Evolutionary conservation across 139 green algal species (phyloP).

Genomic region (Asterochloris erici): DNA sequence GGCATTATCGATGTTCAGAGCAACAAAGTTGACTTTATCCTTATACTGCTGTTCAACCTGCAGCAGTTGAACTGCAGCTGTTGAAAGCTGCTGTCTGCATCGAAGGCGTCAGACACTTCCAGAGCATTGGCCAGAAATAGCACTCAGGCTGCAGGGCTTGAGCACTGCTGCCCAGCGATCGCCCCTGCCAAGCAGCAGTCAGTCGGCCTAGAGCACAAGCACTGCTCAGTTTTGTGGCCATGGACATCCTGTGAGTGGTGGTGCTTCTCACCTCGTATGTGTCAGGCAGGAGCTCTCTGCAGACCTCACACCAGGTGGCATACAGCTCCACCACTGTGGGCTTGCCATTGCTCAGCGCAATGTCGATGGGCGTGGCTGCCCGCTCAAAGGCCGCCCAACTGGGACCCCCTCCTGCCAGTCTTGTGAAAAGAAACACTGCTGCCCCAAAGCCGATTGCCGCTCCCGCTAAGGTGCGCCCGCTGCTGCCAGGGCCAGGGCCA

Average conservation of each 20-base stretch:
- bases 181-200: too few relatives aligned
- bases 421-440: constrained; percentile 49
- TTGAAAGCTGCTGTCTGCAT: neutral
- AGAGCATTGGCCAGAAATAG: neutral
- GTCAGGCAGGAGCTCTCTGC: constrained; percentile 72
- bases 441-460: constrained; percentile 54
- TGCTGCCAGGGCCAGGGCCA: too few relatives aligned
- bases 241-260: too few relatives aligned
- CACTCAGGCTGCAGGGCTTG: neutral
- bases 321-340: constrained; percentile 97
- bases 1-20: constrained; percentile 98
- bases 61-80: neutral
- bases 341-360: constrained; percentile 70
- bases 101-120: neutral
- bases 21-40: constrained; percentile 93
- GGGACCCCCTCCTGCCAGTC: constrained; percentile 37
- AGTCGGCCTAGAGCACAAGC: too few relatives aligned
- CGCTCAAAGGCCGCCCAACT: constrained; percentile 65
- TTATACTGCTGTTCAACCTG: constrained; percentile 71
- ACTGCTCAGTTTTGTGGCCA: too few relatives aligned
- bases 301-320: constrained; percentile 80
- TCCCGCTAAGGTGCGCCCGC: constrained; percentile 34
- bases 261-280: constrained; percentile 37
- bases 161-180: neutral
- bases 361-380: constrained; percentile 62